A percentile compares a stretch with the other conserved stretches of the same genome.
Evolutionary conservation across 1,139 yeast species (phyloP).

Genomic region (Protomyces gravidus): DNA sequence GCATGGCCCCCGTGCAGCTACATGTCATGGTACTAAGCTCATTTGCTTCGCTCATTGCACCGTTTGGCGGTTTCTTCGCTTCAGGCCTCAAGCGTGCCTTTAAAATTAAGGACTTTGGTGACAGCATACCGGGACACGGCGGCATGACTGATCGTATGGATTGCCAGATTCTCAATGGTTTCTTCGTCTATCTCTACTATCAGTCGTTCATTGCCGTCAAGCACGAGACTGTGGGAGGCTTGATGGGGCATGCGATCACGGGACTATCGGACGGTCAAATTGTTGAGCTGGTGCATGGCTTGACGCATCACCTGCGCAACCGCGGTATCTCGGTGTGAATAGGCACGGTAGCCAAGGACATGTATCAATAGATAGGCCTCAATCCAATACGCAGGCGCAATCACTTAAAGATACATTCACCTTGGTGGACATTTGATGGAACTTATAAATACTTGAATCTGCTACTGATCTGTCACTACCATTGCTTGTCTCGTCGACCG

Average conservation of each 20-base stretch:
- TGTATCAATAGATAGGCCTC: neutral
- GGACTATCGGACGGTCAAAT: conserved; percentile 67
- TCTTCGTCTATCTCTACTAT: conserved; percentile 84
- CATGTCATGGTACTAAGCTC: conserved; percentile 84
- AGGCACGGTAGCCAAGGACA: neutral
- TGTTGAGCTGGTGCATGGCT: conserved; percentile 55
- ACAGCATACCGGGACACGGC: conserved; percentile 95
- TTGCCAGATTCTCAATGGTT: conserved; percentile 97
- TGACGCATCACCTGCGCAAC: conserved; percentile 53
- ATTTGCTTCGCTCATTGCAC: conserved; percentile 95
- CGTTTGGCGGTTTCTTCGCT: conserved; percentile 98
- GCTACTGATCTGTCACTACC: too few relatives aligned
- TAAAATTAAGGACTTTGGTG: conserved; percentile 88
- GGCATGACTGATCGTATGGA: conserved; percentile 97
- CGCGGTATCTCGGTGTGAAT: conserved; percentile 6
- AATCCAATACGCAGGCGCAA: neutral
- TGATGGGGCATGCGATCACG: conserved; percentile 70
- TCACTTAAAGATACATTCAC: neutral
- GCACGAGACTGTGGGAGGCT: conserved; percentile 64
- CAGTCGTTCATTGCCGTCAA: conserved; percentile 77
- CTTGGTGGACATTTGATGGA: neutral
- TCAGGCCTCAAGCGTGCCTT: conserved; percentile 96
- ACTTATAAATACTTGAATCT: too few relatives aligned
- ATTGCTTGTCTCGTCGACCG: too few relatives aligned
- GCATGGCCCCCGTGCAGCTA: conserved; percentile 78